Conservation (phyloP, 768 basidiomycete species). For the Termitomyces titanicus region DNA sequence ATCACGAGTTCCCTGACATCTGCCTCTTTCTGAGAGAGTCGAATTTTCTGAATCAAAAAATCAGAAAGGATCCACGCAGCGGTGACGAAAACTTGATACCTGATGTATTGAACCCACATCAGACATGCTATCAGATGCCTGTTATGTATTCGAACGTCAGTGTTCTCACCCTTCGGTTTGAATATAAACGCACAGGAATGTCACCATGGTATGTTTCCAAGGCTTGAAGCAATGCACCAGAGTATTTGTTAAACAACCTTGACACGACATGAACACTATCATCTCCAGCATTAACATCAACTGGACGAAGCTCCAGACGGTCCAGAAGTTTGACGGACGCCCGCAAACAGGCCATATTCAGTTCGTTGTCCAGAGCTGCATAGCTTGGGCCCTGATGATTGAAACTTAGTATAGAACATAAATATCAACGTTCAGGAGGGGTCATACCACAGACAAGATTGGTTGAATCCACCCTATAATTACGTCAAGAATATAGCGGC, state of each 20-base stretch:
- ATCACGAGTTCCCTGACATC: slow-evolving; percentile 77
- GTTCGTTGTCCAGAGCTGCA: slow-evolving; percentile 47
- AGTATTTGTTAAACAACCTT: slow-evolving; percentile 77
- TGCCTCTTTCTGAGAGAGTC: slow-evolving; percentile 45
- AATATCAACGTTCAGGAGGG: not conserved
- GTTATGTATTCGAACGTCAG: slow-evolving; percentile 5
- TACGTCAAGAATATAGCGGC: slow-evolving; percentile 71
- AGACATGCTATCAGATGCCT: slow-evolving; percentile 49
- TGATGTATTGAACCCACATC: slow-evolving; percentile 45
- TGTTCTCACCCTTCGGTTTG: not conserved
- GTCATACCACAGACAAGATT: slow-evolving; percentile 40
- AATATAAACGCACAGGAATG: slow-evolving; percentile 29
- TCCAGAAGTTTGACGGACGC: slow-evolving; percentile 75
- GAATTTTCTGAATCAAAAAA: slow-evolving; percentile 32
- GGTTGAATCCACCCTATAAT: slow-evolving; percentile 78
- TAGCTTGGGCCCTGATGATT: slow-evolving; percentile 29
- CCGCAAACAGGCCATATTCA: slow-evolving; percentile 73
- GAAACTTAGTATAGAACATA: not conserved
- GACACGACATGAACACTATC: slow-evolving; percentile 69
- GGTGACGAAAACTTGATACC: slow-evolving; percentile 22
- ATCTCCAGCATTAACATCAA: slow-evolving; percentile 54
- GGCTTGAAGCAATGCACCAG: slow-evolving; percentile 58
- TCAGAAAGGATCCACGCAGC: not conserved
- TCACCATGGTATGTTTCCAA: slow-evolving; percentile 53
- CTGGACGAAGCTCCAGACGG: slow-evolving; percentile 60